A percentile compares a stretch with the other conserved stretches of the same genome.
Evolutionary conservation across 164 flowering plant genomes (phyloP).

Genomic region (Buxus sempervirens): DNA sequence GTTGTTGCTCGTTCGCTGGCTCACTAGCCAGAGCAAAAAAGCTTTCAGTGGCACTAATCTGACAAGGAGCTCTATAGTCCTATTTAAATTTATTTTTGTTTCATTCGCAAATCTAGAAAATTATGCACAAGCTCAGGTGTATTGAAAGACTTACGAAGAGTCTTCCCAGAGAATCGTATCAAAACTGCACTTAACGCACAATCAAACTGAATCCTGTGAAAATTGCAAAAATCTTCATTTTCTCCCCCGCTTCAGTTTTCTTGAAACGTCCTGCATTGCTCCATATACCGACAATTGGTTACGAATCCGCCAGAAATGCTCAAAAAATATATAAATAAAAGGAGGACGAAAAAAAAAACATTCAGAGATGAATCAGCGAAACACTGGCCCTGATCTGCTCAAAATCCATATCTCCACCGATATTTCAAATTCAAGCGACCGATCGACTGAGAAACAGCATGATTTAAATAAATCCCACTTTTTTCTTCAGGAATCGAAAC

Average conservation of each 20-base stretch:
- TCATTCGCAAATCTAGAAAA: neutral
- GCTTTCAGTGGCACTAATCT: too few species aligned
- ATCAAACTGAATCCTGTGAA: neutral
- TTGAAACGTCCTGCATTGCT: constrained; percentile 1
- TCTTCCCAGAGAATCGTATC: neutral
- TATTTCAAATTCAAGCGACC: constrained; percentile 3
- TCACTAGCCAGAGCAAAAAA: too few species aligned
- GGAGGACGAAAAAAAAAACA: neutral
- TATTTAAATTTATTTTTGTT: too few species aligned
- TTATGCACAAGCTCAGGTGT: neutral
- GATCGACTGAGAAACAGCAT: neutral
- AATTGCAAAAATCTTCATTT: neutral
- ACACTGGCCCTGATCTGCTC: neutral
- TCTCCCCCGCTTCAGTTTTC: neutral
- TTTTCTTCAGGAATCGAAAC: neutral
- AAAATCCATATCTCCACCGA: constrained; percentile 1
- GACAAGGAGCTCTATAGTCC: neutral
- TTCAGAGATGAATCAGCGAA: neutral
- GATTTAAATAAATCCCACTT: too few species aligned
- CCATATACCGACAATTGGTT: neutral
- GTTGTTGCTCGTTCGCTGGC: neutral
- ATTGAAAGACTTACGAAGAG: neutral
- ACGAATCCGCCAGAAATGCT: neutral
- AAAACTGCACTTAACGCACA: neutral
- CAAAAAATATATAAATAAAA: too few species aligned